These are phyloP conservation scores for Epicoccum nigrum DNA, from an alignment of 2,329 filamentous ascomycete genomes.

Conservation along the genomic window DNA sequence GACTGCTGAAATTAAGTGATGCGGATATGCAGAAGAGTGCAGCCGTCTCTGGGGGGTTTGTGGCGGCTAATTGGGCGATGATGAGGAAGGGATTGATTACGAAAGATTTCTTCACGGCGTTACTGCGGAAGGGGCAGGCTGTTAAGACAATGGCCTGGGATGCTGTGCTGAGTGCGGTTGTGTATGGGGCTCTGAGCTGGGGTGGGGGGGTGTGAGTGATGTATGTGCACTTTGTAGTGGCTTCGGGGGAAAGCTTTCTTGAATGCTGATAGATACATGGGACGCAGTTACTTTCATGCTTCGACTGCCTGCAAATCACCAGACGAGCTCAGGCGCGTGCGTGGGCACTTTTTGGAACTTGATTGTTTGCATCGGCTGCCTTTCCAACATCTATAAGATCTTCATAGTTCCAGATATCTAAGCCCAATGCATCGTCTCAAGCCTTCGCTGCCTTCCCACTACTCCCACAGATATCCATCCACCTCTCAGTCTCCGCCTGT, in stretches of 20 bases:
- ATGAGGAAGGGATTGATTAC: slow-evolving; percentile 21
- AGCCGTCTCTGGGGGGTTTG: slow-evolving; percentile 33
- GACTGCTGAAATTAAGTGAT: slow-evolving; percentile 21
- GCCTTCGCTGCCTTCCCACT: slow-evolving; percentile 53
- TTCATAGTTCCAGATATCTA: too few species aligned
- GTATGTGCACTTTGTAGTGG: too few species aligned
- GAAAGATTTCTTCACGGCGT: slow-evolving; percentile 11
- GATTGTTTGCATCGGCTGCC: too few species aligned
- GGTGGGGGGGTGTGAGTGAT: slow-evolving; percentile 30
- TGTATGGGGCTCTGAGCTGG: slow-evolving; percentile 29
- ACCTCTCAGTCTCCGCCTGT: slow-evolving; percentile 53
- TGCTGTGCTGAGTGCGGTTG: slow-evolving; percentile 25
- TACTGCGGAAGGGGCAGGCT: slow-evolving; percentile 23
- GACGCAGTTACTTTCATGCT: too few species aligned
- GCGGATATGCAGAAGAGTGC: slow-evolving; percentile 29
- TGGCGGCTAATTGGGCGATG: slow-evolving; percentile 30
- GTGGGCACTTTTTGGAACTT: too few species aligned
- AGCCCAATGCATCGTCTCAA: slow-evolving; percentile 13
- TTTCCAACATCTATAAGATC: too few species aligned
- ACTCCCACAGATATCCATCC: slow-evolving; percentile 57
- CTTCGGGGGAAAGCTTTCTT: too few species aligned
- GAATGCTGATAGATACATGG: too few species aligned
- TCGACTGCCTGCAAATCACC: too few species aligned
- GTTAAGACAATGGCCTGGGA: slow-evolving; percentile 39
- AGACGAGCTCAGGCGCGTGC: too few species aligned